A percentile compares a stretch with the other conserved stretches of the same genome.
These are phyloP conservation scores for Stephania japonica DNA, from an alignment of 164 flowering plant genomes.

Conservation along the genomic window DNA sequence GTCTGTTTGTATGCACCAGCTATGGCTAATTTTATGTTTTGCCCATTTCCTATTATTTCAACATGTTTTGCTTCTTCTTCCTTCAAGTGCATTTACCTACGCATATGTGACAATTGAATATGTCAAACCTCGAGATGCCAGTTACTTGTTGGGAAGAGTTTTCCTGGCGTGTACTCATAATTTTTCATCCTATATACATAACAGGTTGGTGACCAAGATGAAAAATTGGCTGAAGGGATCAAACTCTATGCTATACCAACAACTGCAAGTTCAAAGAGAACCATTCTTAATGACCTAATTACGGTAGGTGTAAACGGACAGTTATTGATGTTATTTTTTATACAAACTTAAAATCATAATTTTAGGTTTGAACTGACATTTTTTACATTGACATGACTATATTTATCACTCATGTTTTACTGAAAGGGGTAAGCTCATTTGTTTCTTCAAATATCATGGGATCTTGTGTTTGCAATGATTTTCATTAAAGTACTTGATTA, in stretches of 20 bases:
- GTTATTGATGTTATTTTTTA: not conserved
- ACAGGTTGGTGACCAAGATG: conserved; percentile 93
- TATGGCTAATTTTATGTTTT: not conserved
- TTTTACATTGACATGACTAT: too few relatives aligned
- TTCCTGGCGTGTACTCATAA: not conserved
- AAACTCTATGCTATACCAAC: conserved; percentile 79
- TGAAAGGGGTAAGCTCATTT: too few relatives aligned
- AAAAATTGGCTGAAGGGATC: conserved; percentile 95
- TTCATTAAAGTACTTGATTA: too few relatives aligned
- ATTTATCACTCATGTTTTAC: too few relatives aligned
- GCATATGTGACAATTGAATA: not conserved
- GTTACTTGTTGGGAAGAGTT: not conserved
- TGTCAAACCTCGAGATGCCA: not conserved
- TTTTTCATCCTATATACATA: not conserved
- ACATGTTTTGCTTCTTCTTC: not conserved
- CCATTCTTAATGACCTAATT: conserved; percentile 79
- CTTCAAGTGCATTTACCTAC: not conserved
- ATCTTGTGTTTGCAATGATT: too few relatives aligned
- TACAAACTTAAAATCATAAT: not conserved
- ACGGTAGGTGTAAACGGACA: conserved; percentile 40
- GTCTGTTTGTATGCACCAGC: too few relatives aligned
- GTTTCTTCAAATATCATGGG: too few relatives aligned
- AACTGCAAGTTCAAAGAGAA: conserved; percentile 78
- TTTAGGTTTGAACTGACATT: too few relatives aligned
- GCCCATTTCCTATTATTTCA: too few relatives aligned